Percentiles rank a stretch among this genome's conserved stretches.
phyloP scores from a whole-genome alignment of 306 rosid genomes.

The Sphenostylis stenocarpa region DNA sequence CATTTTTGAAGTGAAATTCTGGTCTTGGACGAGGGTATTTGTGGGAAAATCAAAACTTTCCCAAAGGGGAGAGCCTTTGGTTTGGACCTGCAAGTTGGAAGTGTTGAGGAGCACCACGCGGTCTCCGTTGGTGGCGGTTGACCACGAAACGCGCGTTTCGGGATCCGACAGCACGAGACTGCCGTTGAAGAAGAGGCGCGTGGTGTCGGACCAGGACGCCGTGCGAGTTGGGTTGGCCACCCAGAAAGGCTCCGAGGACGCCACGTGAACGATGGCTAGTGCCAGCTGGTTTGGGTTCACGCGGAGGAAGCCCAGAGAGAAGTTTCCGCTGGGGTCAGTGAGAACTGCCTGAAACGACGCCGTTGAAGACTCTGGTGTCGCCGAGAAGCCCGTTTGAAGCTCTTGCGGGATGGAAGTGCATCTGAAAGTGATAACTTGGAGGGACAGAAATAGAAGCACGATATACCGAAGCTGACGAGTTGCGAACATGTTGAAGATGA shows the following conservation, averaged over 20 bases:
- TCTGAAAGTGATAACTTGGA: neutral
- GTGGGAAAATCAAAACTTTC: slow-evolving; percentile 76
- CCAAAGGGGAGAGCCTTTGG: slow-evolving; percentile 43
- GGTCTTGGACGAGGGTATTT: slow-evolving; percentile 67
- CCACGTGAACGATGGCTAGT: slow-evolving; percentile 65
- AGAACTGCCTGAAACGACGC: slow-evolving; percentile 67
- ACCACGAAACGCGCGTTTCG: slow-evolving; percentile 48
- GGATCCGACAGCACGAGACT: slow-evolving; percentile 64
- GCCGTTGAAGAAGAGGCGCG: slow-evolving; percentile 72
- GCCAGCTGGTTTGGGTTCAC: slow-evolving; percentile 47
- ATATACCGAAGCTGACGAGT: slow-evolving; percentile 25
- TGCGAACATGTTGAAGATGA: slow-evolving; percentile 41
- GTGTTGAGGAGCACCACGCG: slow-evolving; percentile 55
- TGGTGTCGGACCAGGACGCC: slow-evolving; percentile 55
- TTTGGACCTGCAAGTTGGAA: slow-evolving; percentile 59
- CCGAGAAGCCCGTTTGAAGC: slow-evolving; percentile 59
- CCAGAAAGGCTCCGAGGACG: slow-evolving; percentile 72
- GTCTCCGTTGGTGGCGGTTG: slow-evolving; percentile 57
- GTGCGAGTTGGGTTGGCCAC: slow-evolving; percentile 48
- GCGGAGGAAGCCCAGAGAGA: slow-evolving; percentile 86
- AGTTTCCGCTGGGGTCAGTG: slow-evolving; percentile 53
- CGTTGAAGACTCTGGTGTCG: slow-evolving; percentile 45
- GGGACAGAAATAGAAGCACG: slow-evolving; percentile 26
- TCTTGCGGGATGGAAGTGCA: slow-evolving; percentile 21
- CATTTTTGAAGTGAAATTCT: slow-evolving; percentile 63